Conservation (phyloP, 2,329 filamentous ascomycete genomes). For the Cadophora luteo-olivacea region DNA sequence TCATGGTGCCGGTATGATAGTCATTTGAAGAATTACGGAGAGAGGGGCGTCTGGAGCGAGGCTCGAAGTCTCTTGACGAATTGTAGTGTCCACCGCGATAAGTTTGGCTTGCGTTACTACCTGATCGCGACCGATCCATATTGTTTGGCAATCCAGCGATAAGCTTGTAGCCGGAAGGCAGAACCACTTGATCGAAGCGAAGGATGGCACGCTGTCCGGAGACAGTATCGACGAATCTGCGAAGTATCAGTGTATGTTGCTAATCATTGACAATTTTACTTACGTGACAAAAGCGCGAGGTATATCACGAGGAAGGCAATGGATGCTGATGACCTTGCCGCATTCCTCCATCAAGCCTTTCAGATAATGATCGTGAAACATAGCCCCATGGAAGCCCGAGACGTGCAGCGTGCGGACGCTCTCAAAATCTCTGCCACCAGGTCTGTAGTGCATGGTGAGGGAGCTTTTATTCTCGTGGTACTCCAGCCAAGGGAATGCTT, state of each 20-base stretch:
- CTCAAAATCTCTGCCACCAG: background rate
- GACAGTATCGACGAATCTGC: slow-evolving; percentile 20
- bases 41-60: slow-evolving; percentile 14
- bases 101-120: slow-evolving; percentile 16
- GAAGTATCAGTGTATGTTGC: background rate
- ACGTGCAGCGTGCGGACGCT: slow-evolving; percentile 19
- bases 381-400: slow-evolving; percentile 16
- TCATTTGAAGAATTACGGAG: background rate
- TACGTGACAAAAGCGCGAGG: slow-evolving; percentile 36
- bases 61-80: slow-evolving; percentile 15
- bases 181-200: slow-evolving; percentile 4
- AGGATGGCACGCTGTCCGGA: slow-evolving; percentile 29
- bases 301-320: slow-evolving; percentile 21
- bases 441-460: background rate
- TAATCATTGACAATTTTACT: slow-evolving; percentile 20
- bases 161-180: slow-evolving; percentile 5
- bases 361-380: slow-evolving; percentile 31
- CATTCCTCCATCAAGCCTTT: slow-evolving; percentile 32
- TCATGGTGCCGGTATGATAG: background rate
- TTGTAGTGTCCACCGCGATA: slow-evolving; percentile 6
- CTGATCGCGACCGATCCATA: background rate
- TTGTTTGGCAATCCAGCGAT: background rate
- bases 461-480: background rate
- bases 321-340: slow-evolving; percentile 38
- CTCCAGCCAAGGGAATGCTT: background rate